These are phyloP conservation scores for Teratosphaeria epicoccoides DNA, from an alignment of 2,329 filamentous ascomycete genomes.

Conservation along the genomic window DNA sequence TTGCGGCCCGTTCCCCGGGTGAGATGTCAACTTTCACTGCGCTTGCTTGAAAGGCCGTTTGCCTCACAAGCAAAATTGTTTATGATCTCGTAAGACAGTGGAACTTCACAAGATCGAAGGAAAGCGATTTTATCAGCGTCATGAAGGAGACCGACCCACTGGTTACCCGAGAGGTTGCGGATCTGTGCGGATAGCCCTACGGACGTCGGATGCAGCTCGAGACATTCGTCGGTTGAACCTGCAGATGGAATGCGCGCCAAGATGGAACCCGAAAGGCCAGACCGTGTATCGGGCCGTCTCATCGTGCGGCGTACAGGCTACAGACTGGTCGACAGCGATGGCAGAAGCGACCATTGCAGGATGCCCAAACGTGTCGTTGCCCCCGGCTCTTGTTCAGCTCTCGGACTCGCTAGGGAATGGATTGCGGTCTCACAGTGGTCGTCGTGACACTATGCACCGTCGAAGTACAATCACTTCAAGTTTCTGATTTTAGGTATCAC, in stretches of 20 bases:
- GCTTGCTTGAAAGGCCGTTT: background rate
- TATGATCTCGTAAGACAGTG: too few species aligned
- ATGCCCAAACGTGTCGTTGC: background rate
- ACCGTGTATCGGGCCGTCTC: background rate
- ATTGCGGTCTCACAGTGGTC: background rate
- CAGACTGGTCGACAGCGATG: background rate
- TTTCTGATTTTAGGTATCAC: background rate
- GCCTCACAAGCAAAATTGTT: background rate
- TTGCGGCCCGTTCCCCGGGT: too few species aligned
- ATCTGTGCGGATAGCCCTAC: background rate
- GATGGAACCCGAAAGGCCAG: too few species aligned
- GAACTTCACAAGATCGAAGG: too few species aligned
- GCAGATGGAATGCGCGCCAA: too few species aligned
- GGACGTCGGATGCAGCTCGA: too few species aligned
- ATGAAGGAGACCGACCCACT: background rate
- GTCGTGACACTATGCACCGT: background rate
- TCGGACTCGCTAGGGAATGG: background rate
- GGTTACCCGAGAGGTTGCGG: background rate
- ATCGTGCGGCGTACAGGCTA: background rate
- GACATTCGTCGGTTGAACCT: background rate
- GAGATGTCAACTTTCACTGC: background rate
- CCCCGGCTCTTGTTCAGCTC: background rate
- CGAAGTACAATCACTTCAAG: background rate
- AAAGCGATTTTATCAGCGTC: background rate
- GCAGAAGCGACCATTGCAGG: background rate